These are phyloP conservation scores for Colletotrichum sp. DNA, from an alignment of 2,329 filamentous ascomycete genomes.

Conservation along the genomic window DNA sequence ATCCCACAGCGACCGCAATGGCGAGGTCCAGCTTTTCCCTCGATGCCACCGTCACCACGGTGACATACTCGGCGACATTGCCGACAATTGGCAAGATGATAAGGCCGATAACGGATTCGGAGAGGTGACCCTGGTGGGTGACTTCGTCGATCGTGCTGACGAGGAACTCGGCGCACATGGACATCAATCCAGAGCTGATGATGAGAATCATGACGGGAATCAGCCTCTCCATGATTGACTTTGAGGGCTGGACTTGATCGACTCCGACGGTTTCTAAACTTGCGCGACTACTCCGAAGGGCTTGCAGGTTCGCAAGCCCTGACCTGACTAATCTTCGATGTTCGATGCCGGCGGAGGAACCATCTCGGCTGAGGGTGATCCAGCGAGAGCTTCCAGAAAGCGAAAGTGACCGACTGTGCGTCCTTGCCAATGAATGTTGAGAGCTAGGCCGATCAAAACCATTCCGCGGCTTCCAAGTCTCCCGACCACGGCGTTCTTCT, in stretches of 20 bases:
- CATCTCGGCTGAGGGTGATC: slow-evolving; percentile 24
- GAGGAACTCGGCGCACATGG: slow-evolving; percentile 66
- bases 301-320: slow-evolving; percentile 22
- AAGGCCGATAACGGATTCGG: slow-evolving; percentile 64
- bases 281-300: slow-evolving; percentile 19
- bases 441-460: slow-evolving; percentile 7
- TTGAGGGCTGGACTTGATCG: not conserved
- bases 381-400: slow-evolving; percentile 27
- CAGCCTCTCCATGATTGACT: slow-evolving; percentile 20
- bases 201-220: slow-evolving; percentile 57
- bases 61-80: slow-evolving; percentile 69
- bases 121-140: slow-evolving; percentile 51
- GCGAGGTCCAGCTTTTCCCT: slow-evolving; percentile 69
- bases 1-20: slow-evolving; percentile 65
- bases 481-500: not conserved
- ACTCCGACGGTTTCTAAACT: accelerated
- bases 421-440: slow-evolving; percentile 24
- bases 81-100: slow-evolving; percentile 68
- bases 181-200: slow-evolving; percentile 59
- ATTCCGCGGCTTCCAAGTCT: not conserved
- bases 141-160: slow-evolving; percentile 64
- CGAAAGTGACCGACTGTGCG: slow-evolving; percentile 29
- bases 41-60: slow-evolving; percentile 62
- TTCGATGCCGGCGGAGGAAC: slow-evolving; percentile 20
- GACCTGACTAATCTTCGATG: slow-evolving; percentile 20